Base-by-base conservation (phyloP, 2,329 filamentous ascomycete species). In the Monilinia fructicola region DNA sequence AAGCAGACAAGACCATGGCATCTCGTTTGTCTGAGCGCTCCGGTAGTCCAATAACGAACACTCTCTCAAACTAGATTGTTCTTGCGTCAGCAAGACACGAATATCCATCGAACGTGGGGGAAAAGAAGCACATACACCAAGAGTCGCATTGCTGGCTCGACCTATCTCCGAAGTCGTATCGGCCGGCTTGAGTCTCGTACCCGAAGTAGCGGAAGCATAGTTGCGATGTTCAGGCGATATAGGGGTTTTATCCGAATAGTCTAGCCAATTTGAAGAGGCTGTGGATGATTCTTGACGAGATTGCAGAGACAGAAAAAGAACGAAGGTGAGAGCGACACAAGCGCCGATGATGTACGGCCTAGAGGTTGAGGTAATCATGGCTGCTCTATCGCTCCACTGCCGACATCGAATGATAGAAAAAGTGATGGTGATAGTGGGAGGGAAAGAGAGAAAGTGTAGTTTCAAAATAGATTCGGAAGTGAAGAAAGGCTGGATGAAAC, bases 11-110 rank as follows among this genome's bases (percentile, higher is more conserved):
- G 1, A 77, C 73, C 16, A 84, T 73, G 1, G 78, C 79, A 76
- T 84, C 82, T 38, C 80, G 78, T 69, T 82, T 82, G 71, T 84
- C 81, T 3, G 78, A 78, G 50, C 82, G 77, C 48, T 79, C 77
- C 4, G 79, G 78, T 16, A 84, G 74, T 10, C 79, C 79, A 55
- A 84, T 76, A 44, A 81, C 78, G 60, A 82, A 80, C 44, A 83
- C 75, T 62, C 80, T 79, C 63, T 82, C 74, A 68, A 82, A 82
- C 70, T 72, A 28, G 7, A 26, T 12, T 7, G 5, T 7, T 12
- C 12, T 14, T 14, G 44, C 26, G 7, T 60, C 23, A 60, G 21
- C 42, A 23, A 60, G 56, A 31, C 9, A 48, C 18, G 28, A 16
- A n/a, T 14, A 23, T 12, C 11, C 40, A 42, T 3, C 21, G 7